Evolutionary conservation across 495 filamentous ascomycete species (phyloP).

Genomic region (Xylaria telfairii): DNA sequence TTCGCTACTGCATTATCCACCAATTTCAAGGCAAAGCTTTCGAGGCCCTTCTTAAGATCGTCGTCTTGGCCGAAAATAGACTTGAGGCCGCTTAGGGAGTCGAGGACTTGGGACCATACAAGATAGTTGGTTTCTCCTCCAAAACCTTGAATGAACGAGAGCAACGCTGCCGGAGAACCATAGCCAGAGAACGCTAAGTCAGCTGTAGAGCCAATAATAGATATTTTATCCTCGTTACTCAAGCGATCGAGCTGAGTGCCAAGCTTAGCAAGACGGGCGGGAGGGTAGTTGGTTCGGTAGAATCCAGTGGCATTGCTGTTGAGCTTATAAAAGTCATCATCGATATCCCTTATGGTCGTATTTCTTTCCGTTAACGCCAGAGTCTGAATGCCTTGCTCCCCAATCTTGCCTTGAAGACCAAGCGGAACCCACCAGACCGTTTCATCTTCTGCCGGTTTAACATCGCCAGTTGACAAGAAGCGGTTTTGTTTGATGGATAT

Average conservation of each 20-base stretch:
- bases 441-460: conserved; percentile 80
- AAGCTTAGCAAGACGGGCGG: conserved; percentile 76
- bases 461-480: conserved; percentile 89
- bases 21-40: conserved; percentile 74
- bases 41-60: conserved; percentile 64
- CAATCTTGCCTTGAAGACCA: conserved; percentile 68
- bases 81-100: conserved; percentile 63
- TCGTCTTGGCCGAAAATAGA: conserved; percentile 61
- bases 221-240: conserved; percentile 87
- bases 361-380: conserved; percentile 76
- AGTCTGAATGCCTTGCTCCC: conserved; percentile 52
- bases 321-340: conserved; percentile 87
- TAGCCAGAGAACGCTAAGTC: conserved; percentile 88
- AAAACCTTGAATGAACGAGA: conserved; percentile 82
- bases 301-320: conserved; percentile 89
- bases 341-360: conserved; percentile 73
- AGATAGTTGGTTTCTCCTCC: conserved; percentile 80
- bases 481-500: conserved; percentile 83
- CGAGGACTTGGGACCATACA: conserved; percentile 85
- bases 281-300: conserved; percentile 91
- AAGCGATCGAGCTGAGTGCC: conserved; percentile 74
- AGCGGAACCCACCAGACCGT: conserved; percentile 98
- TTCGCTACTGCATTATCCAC: conserved; percentile 72
- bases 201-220: conserved; percentile 87
- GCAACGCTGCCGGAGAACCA: conserved; percentile 75